Evolutionary conservation across 768 basidiomycete species (phyloP).

Genomic region (Lentinula sp.): DNA sequence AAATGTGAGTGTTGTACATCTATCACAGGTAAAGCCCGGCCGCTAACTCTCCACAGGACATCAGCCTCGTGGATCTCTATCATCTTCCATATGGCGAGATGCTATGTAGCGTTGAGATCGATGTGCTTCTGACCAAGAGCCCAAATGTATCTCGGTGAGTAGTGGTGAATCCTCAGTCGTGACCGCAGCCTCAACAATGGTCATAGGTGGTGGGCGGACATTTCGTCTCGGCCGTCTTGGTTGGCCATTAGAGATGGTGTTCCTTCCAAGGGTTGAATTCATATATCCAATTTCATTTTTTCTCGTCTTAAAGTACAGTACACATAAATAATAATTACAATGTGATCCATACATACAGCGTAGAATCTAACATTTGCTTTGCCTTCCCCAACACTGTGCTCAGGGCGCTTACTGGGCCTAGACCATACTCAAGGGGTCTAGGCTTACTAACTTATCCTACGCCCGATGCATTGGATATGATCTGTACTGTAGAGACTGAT

Average conservation of each 20-base stretch:
- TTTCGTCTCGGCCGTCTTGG: slow-evolving; percentile 2
- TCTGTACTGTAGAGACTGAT: neutral
- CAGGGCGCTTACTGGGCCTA: too few species aligned
- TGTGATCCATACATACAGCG: too few species aligned
- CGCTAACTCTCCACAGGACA: slow-evolving; percentile 11
- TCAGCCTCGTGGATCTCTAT: slow-evolving; percentile 44
- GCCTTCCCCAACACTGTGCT: too few species aligned
- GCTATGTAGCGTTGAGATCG: slow-evolving; percentile 12
- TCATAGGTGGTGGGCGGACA: slow-evolving; percentile 1
- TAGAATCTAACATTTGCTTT: too few species aligned
- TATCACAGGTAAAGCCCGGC: neutral
- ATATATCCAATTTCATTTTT: too few species aligned
- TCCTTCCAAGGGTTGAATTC: neutral
- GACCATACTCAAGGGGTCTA: neutral
- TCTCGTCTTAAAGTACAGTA: neutral
- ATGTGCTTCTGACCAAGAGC: slow-evolving; percentile 11
- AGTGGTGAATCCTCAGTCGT: neutral
- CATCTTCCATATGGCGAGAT: slow-evolving; percentile 37
- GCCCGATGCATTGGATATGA: neutral
- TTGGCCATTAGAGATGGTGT: neutral
- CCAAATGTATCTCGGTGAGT: slow-evolving; percentile 2
- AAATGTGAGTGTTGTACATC: slow-evolving; percentile 15
- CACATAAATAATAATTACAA: neutral
- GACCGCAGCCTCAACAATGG: neutral
- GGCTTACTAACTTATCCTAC: neutral